Base-by-base conservation (phyloP, 2,329 filamentous ascomycete genomes). In the Phymatotrichopsis omnivora region DNA sequence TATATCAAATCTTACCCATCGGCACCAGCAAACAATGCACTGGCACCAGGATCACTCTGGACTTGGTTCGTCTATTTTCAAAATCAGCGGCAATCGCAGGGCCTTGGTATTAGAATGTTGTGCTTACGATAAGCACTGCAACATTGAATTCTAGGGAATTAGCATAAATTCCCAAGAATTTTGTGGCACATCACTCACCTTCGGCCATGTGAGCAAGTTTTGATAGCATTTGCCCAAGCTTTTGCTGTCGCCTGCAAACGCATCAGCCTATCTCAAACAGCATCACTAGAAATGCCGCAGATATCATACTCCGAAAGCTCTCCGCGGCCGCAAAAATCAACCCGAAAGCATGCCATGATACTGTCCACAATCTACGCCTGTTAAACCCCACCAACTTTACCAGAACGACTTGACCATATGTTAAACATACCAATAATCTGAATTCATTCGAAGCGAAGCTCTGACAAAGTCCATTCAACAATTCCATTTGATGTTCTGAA, bases 31-130 rank as follows among this genome's bases (percentile, higher is more conserved):
- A 82, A 82, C 8, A 82, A 66, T 34, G 78, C 74, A 60, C 70
- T 80, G 8, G 78, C 78, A 50, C 78, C 78, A 11, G 78, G 78
- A 55, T 82, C 78, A 47, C 75, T 79, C 63, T 81, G 78, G 27
- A 82, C 78, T 63, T 82, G 78, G 54, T 82, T 82, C 42, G 78
- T 82, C 74, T 75, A 36, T 28, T 12, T 16, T 5, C 17, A 35
- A 11, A n/a, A 22, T 7, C n/a, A 19, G 16, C 14, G n/a, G 5
- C 17, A 19, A 24, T 16, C 40, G 45, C 19, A 14, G n/a, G 12
- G 17, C 29, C 12, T 24, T 27, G 17, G 24, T 12, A 28, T 11
- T 17, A 22, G 3, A 25, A n/a, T 23, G 10, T 25, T 8, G 7
- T 17, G 4, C 58, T 52, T 60, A 74, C 72, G 71, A 78, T 75